Evolutionary conservation across 2,329 filamentous ascomycete species (phyloP).

Genomic region (Colletotrichum chlorophyti): DNA sequence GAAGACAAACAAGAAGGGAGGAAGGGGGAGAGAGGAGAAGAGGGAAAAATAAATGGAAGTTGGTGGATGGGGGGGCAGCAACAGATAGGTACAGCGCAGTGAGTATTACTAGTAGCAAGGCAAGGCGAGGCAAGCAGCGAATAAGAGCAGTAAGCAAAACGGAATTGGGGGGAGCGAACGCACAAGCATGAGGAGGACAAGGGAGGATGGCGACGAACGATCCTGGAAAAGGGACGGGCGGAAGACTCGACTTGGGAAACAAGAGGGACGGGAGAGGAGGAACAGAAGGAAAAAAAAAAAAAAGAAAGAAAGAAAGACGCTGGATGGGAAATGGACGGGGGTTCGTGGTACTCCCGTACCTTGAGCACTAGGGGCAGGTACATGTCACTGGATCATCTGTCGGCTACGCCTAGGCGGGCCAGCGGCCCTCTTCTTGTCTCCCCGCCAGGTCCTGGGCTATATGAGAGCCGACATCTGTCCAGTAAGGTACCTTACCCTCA

Average conservation of each 20-base stretch:
- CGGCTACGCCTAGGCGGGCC: no score
- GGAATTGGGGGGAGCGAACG: background rate
- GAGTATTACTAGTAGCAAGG: background rate
- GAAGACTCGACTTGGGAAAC: background rate
- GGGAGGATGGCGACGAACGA: background rate
- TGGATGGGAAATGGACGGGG: background rate
- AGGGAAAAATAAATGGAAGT: slow-evolving; percentile 14
- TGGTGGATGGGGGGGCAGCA: slow-evolving; percentile 17
- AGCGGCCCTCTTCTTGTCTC: background rate
- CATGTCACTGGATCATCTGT: no score
- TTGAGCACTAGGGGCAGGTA: no score
- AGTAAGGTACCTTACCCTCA: no score
- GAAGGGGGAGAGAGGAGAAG: slow-evolving; percentile 29
- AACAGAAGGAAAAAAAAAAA: background rate
- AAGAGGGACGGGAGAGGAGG: background rate
- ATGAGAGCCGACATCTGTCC: no score
- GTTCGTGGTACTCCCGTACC: background rate
- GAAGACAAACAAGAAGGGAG: slow-evolving; percentile 34
- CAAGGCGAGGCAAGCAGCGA: background rate
- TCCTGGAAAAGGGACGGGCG: background rate
- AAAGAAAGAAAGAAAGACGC: background rate
- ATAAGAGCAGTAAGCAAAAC: slow-evolving; percentile 4
- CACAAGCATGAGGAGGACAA: no score
- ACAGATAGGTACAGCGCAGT: slow-evolving; percentile 7
- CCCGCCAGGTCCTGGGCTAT: slow-evolving; percentile 1